These are phyloP conservation scores for Fusarium burgessii DNA, from an alignment of 2,329 filamentous ascomycete species.

Conservation along the genomic window DNA sequence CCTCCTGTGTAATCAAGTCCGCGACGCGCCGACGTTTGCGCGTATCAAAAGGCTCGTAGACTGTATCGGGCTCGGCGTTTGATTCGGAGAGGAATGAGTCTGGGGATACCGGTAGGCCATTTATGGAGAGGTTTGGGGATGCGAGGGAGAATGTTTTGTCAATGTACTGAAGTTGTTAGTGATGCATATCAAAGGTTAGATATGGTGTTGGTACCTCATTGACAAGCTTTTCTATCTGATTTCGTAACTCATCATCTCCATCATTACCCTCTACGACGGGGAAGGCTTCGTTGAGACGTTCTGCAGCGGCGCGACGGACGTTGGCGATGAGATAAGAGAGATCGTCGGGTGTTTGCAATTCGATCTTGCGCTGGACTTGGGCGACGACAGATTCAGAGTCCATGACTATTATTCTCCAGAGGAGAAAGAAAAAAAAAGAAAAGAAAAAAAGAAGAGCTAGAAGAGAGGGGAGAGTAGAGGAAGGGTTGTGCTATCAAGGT, in stretches of 20 bases:
- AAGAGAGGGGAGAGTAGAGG: background rate
- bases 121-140: conserved; percentile 70
- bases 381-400: conserved; percentile 52
- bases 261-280: conserved; percentile 67
- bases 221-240: conserved; percentile 69
- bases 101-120: conserved; percentile 66
- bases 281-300: conserved; percentile 75
- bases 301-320: conserved; percentile 74
- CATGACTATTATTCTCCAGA: conserved; percentile 42
- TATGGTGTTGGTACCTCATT: conserved; percentile 60
- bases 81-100: conserved; percentile 52
- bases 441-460: background rate
- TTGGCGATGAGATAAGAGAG: conserved; percentile 77
- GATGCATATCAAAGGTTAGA: background rate
- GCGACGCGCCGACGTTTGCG: conserved; percentile 70
- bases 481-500: conserved; percentile 31
- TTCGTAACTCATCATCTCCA: conserved; percentile 67
- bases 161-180: conserved; percentile 65
- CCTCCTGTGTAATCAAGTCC: conserved; percentile 70
- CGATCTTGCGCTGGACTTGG: conserved; percentile 76
- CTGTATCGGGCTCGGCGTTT: conserved; percentile 42
- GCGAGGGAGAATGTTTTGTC: conserved; percentile 69
- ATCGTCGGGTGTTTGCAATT: conserved; percentile 82
- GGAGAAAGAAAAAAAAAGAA: background rate
- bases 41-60: conserved; percentile 71